Evolutionary conservation across 768 basidiomycete genomes (phyloP).

Genomic region (Phylloporus arenicola): DNA sequence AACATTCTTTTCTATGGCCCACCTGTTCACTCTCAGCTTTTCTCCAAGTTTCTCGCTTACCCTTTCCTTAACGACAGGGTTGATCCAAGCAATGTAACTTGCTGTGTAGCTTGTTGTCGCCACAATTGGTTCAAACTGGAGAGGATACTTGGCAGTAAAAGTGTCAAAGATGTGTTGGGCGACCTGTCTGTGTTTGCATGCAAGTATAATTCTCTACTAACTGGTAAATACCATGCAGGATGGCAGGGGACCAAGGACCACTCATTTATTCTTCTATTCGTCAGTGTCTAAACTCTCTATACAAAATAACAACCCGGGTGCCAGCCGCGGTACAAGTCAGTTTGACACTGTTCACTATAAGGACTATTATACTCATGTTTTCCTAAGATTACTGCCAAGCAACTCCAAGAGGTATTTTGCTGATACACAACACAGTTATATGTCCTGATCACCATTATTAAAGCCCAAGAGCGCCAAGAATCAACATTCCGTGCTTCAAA

Average conservation of each 20-base stretch:
- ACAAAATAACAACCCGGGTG: conserved; percentile 90
- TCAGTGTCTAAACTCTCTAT: conserved; percentile 2
- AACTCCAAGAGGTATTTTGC: conserved; percentile 78
- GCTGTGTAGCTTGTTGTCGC: conserved; percentile 75
- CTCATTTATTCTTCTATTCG: conserved; percentile 2
- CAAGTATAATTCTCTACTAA: no score
- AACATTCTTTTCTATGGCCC: conserved; percentile 92
- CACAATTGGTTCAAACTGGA: conserved; percentile 88
- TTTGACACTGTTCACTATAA: conserved; percentile 1
- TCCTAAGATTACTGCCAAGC: conserved; percentile 91
- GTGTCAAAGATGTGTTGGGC: conserved; percentile 15
- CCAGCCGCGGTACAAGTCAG: conserved; percentile 87
- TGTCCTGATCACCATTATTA: conserved; percentile 4
- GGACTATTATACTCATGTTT: conserved; percentile 12
- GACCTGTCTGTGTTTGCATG: conserved; percentile 16
- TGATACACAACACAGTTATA: not conserved
- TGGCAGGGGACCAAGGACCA: conserved; percentile 70
- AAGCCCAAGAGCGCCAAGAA: conserved; percentile 98
- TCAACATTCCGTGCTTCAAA: conserved; percentile 85
- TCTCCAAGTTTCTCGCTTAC: conserved; percentile 82
- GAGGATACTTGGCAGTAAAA: conserved; percentile 48
- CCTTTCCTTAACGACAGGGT: conserved; percentile 89
- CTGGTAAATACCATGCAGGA: conserved; percentile 53
- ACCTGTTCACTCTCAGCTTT: conserved; percentile 88
- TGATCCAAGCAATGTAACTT: conserved; percentile 81